Evolutionary conservation across 345 rosid species (phyloP), one percentile per base, ranked within the genome.

Genomic region (Toxicodendron radicans): DNA sequence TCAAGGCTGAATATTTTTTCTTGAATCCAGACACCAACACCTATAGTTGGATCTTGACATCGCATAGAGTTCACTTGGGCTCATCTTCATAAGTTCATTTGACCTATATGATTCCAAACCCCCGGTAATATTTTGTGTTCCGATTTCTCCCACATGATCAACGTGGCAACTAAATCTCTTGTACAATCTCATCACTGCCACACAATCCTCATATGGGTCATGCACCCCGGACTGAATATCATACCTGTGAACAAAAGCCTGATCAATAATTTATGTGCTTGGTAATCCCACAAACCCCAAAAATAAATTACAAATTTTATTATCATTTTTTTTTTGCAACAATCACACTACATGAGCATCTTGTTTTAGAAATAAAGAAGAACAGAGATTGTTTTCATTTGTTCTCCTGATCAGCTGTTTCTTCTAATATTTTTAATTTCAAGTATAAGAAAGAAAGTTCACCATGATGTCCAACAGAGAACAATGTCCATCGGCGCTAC

Each of bases 181-280:
- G 85, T 90, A 92, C 64, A 92, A 79, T 78, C 92, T 82, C 94
- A 92, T 87, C 46, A 53, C 89, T 17, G 97, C 81, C 10, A 87
- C 87, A 58, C 86, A 84, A 80, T 92, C 95, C 76, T 90, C 95
- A 58, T 83, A 92, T 6, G 90, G 85, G 76, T 87, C 84, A 70
- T 86, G 95, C 58, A 68, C 58, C 66, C 86, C 91, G 0, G 80
- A 73, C 80, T 90, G 92, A 57, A 90, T 89, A 66, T 83, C 83
- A 66, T 89, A 89, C 71, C 95, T 92, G 79, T 56, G 14, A 79
- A 58, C 66, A 62, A 75, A 74, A 74, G 10, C 21, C n/a, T n/a
- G 0, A 46, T 10, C 8, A 21, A 46, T 27, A 71, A 11, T 18
- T 3, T 8, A 1, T 16, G 23, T 66, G 14, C 27, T 66, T 16